Evolutionary conservation across 805 yeast genomes (phyloP), one percentile per base, ranked within the genome.

Genomic region (Zygosaccharomyces kombuchaensis): DNA sequence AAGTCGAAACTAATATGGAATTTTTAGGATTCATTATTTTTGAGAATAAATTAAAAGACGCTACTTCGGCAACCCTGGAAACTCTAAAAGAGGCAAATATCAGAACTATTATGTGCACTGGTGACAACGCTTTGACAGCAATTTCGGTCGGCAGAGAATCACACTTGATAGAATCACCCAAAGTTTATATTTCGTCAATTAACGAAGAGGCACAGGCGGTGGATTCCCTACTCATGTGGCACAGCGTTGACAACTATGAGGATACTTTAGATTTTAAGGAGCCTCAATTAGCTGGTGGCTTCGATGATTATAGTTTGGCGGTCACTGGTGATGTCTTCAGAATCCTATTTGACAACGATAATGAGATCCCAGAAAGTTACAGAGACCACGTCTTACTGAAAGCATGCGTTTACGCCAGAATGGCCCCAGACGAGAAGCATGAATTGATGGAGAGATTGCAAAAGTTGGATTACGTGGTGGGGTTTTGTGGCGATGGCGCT

Each of bases 401-500:
- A 50, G 81, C 89, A 47, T 77, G 81, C 36, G 78, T 93, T 3
- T 93, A 82, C 69, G 98, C 99, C 0, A 75, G 99, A 53, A 93
- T 93, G 99, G 90, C 98, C 0, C 99, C 99, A 0, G 99, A 95
- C 66, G 99, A 93, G 65, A 93, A 93, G 60, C 96, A 93, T 64
- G 99, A 93, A 66, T 72, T 93, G 39, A 96, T 93, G 29, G 90
- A 86, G 57, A 87, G 84, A 61, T 69, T 93, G 10, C 96, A 89
- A 63, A 75, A 72, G 17, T 61, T 93, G 16, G 96, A 90, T 58
- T 91, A 91, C 62, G 87, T 96, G 0, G 95, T 88, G 39, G 96
- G 97, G 2, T 93, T 93, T 66, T 93, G 98, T 68, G 99, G 99
- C 30, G 99, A 93, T 69, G 99, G 99, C 53, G 99, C 99, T 5